phyloP scores from a whole-genome alignment of 768 basidiomycete genomes.

The Lactarius hatsudake region DNA sequence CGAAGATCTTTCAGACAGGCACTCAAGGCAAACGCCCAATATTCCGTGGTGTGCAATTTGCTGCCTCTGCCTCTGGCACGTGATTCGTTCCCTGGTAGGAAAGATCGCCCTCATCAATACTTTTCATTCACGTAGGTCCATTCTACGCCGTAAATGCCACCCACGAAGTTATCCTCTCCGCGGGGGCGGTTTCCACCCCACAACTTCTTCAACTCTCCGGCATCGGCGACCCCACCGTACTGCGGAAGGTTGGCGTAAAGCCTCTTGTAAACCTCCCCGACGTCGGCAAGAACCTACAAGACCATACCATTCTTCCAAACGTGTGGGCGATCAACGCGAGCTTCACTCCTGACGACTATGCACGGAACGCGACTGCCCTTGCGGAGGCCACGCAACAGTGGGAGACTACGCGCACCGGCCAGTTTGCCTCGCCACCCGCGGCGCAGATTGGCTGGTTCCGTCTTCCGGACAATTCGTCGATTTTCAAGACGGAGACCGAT shows the following conservation, averaged over 20 bases:
- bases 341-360: slow-evolving; percentile 1
- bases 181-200: slow-evolving; percentile 33
- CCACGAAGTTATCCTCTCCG: slow-evolving; percentile 27
- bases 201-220: slow-evolving; percentile 54
- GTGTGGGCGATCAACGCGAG: slow-evolving; percentile 5
- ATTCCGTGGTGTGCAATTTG: slow-evolving; percentile 17
- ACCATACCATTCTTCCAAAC: slow-evolving; percentile 32
- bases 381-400: background rate
- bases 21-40: background rate
- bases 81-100: background rate
- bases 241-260: slow-evolving; percentile 46
- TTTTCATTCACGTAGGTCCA: background rate
- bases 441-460: slow-evolving; percentile 12
- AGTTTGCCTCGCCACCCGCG: background rate
- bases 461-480: background rate
- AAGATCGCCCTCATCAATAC: background rate
- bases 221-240: slow-evolving; percentile 49
- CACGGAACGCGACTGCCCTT: background rate
- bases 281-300: slow-evolving; percentile 58
- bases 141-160: slow-evolving; percentile 8
- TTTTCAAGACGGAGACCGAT: background rate
- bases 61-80: background rate
- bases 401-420: slow-evolving; percentile 5
- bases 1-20: slow-evolving; percentile 23
- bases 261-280: slow-evolving; percentile 46